Conservation (phyloP, 805 yeast genomes). For the Ogataea nakhonphanomensis region DNA sequence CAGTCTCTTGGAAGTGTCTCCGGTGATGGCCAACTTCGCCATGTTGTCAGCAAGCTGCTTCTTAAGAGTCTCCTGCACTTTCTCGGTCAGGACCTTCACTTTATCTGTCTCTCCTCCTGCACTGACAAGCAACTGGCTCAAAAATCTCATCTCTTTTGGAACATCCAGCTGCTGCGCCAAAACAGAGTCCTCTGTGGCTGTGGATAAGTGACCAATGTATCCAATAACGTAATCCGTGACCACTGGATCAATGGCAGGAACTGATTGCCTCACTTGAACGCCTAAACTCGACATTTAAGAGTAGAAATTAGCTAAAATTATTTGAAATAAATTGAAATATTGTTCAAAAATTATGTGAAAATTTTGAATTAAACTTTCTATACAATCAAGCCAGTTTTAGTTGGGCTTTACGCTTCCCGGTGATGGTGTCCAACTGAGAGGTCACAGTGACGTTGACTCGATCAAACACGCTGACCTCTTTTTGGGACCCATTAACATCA, state of each 20-base stretch:
- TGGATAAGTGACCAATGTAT: conserved; percentile 78
- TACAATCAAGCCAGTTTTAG: conserved; percentile 47
- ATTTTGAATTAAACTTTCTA: background rate
- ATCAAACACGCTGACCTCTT: conserved; percentile 66
- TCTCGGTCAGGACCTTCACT: conserved; percentile 46
- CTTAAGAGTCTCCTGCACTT: conserved; percentile 45
- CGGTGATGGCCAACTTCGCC: conserved; percentile 72
- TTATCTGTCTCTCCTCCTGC: conserved; percentile 77
- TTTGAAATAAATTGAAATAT: conserved; percentile 6
- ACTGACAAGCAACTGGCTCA: conserved; percentile 60
- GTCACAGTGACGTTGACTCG: conserved; percentile 79
- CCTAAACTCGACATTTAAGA: conserved; percentile 32
- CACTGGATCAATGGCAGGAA: conserved; percentile 78
- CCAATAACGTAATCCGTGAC: conserved; percentile 91
- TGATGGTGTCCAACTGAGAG: conserved; percentile 77
- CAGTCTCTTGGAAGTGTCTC: conserved; percentile 85
- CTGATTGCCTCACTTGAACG: conserved; percentile 76
- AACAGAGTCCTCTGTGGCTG: conserved; percentile 78
- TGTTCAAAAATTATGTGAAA: background rate
- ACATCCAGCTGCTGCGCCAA: conserved; percentile 69
- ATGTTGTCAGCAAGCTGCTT: conserved; percentile 61
- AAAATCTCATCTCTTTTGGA: conserved; percentile 61
- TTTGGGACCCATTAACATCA: conserved; percentile 36
- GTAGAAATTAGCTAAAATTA: too few species aligned
- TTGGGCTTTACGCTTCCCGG: conserved; percentile 91